Conservation (phyloP, 2,329 filamentous ascomycete genomes). For the Cladobotryum protrusum region DNA sequence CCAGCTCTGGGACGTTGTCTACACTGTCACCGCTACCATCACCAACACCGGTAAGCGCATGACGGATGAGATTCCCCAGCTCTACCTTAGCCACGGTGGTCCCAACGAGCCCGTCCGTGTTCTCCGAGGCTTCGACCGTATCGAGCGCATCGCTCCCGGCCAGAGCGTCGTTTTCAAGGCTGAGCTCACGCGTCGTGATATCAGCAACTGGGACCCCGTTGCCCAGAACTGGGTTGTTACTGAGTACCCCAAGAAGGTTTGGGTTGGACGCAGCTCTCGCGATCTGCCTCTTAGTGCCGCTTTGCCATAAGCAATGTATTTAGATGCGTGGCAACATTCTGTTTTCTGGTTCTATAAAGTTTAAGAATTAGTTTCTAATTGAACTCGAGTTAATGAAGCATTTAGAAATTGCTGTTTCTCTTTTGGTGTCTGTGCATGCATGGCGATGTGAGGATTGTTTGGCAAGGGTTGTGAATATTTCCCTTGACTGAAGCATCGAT, state of each 20-base stretch:
- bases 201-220: conserved; percentile 78
- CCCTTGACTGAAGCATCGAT: too few species aligned
- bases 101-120: conserved; percentile 59
- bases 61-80: conserved; percentile 68
- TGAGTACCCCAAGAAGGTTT: conserved; percentile 45
- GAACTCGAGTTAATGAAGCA: background rate
- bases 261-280: conserved; percentile 49
- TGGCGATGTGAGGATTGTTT: too few species aligned
- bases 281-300: conserved; percentile 40
- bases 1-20: conserved; percentile 62
- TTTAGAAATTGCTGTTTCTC: too few species aligned
- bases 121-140: conserved; percentile 75
- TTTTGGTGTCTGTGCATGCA: too few species aligned
- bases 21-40: conserved; percentile 60
- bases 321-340: conserved; percentile 1
- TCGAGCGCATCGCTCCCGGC: conserved; percentile 63
- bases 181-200: conserved; percentile 68
- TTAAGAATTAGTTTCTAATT: background rate
- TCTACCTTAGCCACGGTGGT: conserved; percentile 77
- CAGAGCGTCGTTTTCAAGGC: conserved; percentile 59
- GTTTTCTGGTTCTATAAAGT: background rate
- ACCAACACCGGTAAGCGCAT: conserved; percentile 61
- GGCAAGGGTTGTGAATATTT: too few species aligned
- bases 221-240: conserved; percentile 79
- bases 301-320: conserved; percentile 6